Conservation (phyloP, 1,139 yeast species). For the Kodamaea anthophila region DNA sequence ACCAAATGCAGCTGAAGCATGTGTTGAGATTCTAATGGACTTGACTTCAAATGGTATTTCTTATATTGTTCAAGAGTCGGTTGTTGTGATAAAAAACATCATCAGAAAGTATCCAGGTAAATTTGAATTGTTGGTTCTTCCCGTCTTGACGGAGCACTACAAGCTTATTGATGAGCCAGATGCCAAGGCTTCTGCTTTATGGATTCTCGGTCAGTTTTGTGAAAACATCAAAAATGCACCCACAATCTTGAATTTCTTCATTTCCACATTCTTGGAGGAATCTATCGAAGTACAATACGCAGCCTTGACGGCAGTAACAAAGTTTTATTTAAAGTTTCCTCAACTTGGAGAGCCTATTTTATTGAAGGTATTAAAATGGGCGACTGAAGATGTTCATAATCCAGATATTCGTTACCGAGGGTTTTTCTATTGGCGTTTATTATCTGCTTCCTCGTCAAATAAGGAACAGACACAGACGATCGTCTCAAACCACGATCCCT, state of each 20-base stretch:
- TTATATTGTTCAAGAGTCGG: constrained; percentile 75
- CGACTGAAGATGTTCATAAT: constrained; percentile 66
- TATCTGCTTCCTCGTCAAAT: constrained; percentile 39
- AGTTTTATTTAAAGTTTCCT: constrained; percentile 57
- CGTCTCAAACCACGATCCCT: constrained; percentile 55
- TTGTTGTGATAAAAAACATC: constrained; percentile 70
- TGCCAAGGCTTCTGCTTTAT: constrained; percentile 69
- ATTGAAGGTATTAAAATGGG: constrained; percentile 55
- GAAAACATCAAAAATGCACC: constrained; percentile 44
- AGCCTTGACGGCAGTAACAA: constrained; percentile 67
- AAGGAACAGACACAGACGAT: constrained; percentile 47
- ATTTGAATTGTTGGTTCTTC: constrained; percentile 32
- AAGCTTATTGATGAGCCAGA: constrained; percentile 66
- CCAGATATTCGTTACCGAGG: constrained; percentile 89
- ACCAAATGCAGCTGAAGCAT: constrained; percentile 46
- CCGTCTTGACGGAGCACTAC: constrained; percentile 37
- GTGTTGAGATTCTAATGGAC: constrained; percentile 58
- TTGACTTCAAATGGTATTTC: constrained; percentile 63
- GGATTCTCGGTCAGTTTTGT: constrained; percentile 80
- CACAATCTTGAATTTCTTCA: constrained; percentile 39
- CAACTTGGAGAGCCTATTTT: constrained; percentile 52
- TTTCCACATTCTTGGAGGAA: constrained; percentile 50
- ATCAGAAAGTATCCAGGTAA: constrained; percentile 64
- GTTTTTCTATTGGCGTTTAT: constrained; percentile 75
- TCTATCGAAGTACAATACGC: constrained; percentile 70